Evolutionary conservation across 805 yeast genomes (phyloP).

Genomic region (Cyberlindnera veronae): DNA sequence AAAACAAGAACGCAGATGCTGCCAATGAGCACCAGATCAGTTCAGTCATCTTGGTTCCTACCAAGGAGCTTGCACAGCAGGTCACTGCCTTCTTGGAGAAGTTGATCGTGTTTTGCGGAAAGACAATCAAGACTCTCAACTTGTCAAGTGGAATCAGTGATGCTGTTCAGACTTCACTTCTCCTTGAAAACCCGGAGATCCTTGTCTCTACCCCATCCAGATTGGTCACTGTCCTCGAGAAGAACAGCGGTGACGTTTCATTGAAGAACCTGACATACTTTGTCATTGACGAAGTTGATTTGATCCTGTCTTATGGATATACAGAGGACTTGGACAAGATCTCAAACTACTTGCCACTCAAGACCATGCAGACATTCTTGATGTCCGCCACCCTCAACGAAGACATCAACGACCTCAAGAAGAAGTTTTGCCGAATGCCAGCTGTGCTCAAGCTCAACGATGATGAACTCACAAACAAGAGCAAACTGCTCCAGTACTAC

Average conservation of each 20-base stretch:
- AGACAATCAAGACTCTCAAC: constrained; percentile 60
- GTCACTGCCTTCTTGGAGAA: constrained; percentile 68
- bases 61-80: constrained; percentile 87
- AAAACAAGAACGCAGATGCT: constrained; percentile 30
- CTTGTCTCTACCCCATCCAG: constrained; percentile 86
- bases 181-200: constrained; percentile 74
- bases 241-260: constrained; percentile 43
- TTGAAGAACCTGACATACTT: constrained; percentile 59
- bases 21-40: constrained; percentile 26
- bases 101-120: constrained; percentile 67
- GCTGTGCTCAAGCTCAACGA: constrained; percentile 79
- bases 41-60: constrained; percentile 78
- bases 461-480: constrained; percentile 49
- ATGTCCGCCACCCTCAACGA: constrained; percentile 96
- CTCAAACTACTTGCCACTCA: constrained; percentile 61
- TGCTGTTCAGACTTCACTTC: constrained; percentile 64
- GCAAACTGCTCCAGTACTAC: constrained; percentile 76
- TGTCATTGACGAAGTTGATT: constrained; percentile 94
- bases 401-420: constrained; percentile 74
- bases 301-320: constrained; percentile 86
- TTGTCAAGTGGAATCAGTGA: constrained; percentile 61
- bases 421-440: constrained; percentile 74
- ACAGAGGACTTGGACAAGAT: constrained; percentile 75
- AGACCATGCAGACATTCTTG: constrained; percentile 78
- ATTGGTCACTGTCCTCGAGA: constrained; percentile 53